A percentile compares a stretch with the other conserved stretches of the same genome.
Conservation (phyloP, 257 asterid genomes). For the Fraxinus cuspidata region DNA sequence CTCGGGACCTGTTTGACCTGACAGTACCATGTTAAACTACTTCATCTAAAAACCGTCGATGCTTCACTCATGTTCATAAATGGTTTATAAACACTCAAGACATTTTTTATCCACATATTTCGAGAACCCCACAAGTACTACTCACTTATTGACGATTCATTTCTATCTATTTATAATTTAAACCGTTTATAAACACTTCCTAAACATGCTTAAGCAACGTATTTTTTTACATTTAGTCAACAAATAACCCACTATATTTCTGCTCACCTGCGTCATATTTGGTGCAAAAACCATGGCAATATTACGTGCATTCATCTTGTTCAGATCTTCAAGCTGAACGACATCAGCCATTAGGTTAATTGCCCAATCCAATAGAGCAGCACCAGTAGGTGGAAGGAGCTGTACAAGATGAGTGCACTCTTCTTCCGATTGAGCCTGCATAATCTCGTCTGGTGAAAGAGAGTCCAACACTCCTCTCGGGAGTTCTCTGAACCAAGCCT, state of each 20-base stretch:
- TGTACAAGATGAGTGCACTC: slow-evolving; percentile 66
- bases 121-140: no score
- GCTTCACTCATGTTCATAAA: no score
- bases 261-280: slow-evolving; percentile 83
- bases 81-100: no score
- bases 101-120: no score
- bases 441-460: slow-evolving; percentile 70
- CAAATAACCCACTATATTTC: not conserved
- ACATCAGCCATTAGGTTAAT: slow-evolving; percentile 93
- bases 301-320: slow-evolving; percentile 92
- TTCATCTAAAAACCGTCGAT: not conserved
- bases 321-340: slow-evolving; percentile 70
- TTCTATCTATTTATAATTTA: no score
- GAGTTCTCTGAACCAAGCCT: slow-evolving; percentile 94
- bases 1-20: no score
- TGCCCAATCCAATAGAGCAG: slow-evolving; percentile 86
- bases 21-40: not conserved
- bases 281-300: slow-evolving; percentile 94
- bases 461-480: slow-evolving; percentile 78
- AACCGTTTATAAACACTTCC: no score
- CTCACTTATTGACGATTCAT: no score
- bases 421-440: slow-evolving; percentile 74
- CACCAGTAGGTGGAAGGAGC: slow-evolving; percentile 75
- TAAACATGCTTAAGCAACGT: not conserved
- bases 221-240: not conserved